phyloP scores from a whole-genome alignment of 2,329 filamentous ascomycete species.

The Monosporascus sp. region DNA sequence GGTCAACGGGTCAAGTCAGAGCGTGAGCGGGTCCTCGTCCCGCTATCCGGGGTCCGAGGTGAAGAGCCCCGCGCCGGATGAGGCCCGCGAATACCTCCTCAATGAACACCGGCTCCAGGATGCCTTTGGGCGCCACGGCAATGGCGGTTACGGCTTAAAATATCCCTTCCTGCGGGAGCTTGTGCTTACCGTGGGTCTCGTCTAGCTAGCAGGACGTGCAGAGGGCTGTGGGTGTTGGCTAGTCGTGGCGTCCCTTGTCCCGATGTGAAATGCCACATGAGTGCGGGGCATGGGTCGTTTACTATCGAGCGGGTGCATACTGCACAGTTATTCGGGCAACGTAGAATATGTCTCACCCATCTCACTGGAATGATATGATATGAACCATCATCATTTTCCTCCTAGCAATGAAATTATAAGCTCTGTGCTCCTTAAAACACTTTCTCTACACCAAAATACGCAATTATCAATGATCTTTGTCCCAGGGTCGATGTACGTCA shows the following conservation, averaged over 20 bases:
- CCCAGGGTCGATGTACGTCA: too few relatives aligned
- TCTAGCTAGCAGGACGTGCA: not conserved
- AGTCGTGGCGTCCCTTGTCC: not conserved
- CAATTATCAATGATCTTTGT: too few relatives aligned
- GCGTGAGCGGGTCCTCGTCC: not conserved
- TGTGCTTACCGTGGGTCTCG: not conserved
- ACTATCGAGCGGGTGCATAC: not conserved
- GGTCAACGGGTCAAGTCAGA: not conserved
- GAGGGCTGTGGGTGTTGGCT: not conserved
- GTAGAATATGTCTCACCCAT: not conserved
- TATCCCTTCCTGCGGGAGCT: not conserved
- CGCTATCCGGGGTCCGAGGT: not conserved
- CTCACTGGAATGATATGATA: not conserved
- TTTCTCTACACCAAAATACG: too few relatives aligned
- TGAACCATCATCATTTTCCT: not conserved
- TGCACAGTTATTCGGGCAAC: not conserved
- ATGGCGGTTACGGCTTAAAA: not conserved
- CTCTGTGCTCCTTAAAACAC: too few relatives aligned
- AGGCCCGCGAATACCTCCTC: not conserved
- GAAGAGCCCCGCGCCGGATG: not conserved
- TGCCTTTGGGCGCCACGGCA: not conserved
- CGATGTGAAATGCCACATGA: not conserved
- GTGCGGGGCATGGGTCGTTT: not conserved
- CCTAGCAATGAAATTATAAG: not conserved
- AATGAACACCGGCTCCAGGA: not conserved